Percentiles rank a stretch among this genome's conserved stretches.
Conservation (phyloP, 495 filamentous ascomycete species). For the Amorphotheca resinae region DNA sequence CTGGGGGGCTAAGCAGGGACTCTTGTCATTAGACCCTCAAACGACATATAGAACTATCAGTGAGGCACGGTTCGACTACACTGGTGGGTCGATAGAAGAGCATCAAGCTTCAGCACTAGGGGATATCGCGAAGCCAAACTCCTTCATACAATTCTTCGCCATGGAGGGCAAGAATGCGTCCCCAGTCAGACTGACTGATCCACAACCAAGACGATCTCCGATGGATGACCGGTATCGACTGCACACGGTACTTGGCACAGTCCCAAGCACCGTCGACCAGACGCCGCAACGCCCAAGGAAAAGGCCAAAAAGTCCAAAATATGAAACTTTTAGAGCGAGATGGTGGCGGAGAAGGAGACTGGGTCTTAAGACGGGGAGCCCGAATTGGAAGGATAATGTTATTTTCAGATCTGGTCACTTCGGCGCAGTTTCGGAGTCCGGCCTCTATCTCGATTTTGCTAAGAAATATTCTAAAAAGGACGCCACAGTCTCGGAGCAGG, state of each 20-base stretch:
- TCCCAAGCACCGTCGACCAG: slow-evolving; percentile 15
- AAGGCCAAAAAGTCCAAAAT: too few species aligned
- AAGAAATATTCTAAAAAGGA: too few species aligned
- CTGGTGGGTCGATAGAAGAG: slow-evolving; percentile 1
- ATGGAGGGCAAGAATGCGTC: neutral
- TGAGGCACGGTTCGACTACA: slow-evolving; percentile 3
- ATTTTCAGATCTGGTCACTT: slow-evolving; percentile 22
- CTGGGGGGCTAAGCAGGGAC: slow-evolving; percentile 76
- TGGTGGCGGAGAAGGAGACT: neutral
- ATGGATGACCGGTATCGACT: neutral
- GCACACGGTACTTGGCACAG: slow-evolving; percentile 13
- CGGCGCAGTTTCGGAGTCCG: slow-evolving; percentile 28
- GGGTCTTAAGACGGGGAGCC: neutral
- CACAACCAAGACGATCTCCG: too few species aligned
- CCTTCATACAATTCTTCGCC: slow-evolving; percentile 35
- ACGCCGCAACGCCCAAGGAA: too few species aligned
- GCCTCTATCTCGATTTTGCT: slow-evolving; percentile 24
- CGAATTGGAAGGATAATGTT: neutral
- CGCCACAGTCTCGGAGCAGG: too few species aligned
- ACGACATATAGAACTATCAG: slow-evolving; percentile 14
- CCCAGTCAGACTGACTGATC: too few species aligned
- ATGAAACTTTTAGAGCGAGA: too few species aligned
- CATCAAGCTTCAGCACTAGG: slow-evolving; percentile 14
- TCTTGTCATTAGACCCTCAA: slow-evolving; percentile 73
- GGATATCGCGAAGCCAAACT: slow-evolving; percentile 29